Percentiles rank a stretch among this genome's conserved stretches.
Conservation (phyloP, 192 early-diverging fungal genomes). For the Phycomyces blakesleeanus region DNA sequence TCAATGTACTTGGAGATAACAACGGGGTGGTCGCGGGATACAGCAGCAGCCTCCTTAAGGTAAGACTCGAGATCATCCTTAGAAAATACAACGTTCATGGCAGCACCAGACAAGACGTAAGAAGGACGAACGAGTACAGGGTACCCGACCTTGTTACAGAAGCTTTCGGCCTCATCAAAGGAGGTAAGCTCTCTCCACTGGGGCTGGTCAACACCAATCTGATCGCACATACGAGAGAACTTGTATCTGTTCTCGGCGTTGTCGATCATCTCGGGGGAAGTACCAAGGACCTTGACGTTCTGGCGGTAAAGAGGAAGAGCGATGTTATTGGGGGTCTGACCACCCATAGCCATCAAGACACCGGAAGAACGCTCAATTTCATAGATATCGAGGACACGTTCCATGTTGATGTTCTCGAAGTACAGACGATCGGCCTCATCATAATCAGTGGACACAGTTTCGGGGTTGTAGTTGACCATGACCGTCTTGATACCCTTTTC, state of each 20-base stretch:
- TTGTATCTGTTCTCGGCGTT: conserved; percentile 96
- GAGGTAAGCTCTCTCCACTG: conserved; percentile 94
- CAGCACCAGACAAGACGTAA: conserved; percentile 96
- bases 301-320: conserved; percentile 86
- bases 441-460: conserved; percentile 98
- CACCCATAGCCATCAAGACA: conserved; percentile 93
- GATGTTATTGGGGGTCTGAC: conserved; percentile 98
- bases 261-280: conserved; percentile 95
- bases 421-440: conserved; percentile 97
- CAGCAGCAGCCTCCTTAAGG: conserved; percentile 83
- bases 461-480: conserved; percentile 99
- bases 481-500: conserved; percentile 85
- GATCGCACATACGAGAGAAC: conserved; percentile 95
- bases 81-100: conserved; percentile 95
- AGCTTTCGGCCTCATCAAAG: conserved; percentile 80
- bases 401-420: conserved; percentile 93
- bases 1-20: conserved; percentile 99
- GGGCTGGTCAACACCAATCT: conserved; percentile 96
- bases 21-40: conserved; percentile 92
- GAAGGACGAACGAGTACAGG: conserved; percentile 98
- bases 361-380: conserved; percentile 83
- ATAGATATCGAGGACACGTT: conserved; percentile 96
- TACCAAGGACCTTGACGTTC: conserved; percentile 92
- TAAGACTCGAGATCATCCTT: conserved; percentile 79
- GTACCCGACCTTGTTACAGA: conserved; percentile 87